Evolutionary conservation across 306 rosid species (phyloP).

Genomic region (Lithocarpus polystachyus): DNA sequence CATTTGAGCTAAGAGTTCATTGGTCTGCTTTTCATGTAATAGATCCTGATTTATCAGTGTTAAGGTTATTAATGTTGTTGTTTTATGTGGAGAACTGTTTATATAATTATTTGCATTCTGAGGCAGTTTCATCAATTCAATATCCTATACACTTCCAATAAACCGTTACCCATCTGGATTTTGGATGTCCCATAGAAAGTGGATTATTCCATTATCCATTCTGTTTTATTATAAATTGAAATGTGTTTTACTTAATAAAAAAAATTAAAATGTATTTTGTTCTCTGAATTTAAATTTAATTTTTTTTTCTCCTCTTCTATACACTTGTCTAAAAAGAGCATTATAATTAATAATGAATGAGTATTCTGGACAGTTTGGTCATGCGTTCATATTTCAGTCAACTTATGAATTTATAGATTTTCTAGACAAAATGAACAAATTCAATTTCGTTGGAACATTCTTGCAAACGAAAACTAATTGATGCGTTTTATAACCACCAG

Average conservation of each 20-base stretch:
- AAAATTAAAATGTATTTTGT: neutral
- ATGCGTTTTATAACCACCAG: neutral
- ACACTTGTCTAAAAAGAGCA: neutral
- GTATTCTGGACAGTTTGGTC: neutral
- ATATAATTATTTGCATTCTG: neutral
- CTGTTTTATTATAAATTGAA: neutral
- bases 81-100: neutral
- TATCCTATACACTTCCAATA: neutral
- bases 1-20: too few species aligned
- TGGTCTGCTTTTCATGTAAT: neutral
- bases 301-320: too few species aligned
- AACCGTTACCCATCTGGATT: neutral
- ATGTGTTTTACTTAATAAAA: neutral
- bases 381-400: neutral
- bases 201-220: neutral
- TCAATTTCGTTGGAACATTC: neutral
- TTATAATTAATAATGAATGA: neutral
- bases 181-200: neutral
- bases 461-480: neutral
- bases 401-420: neutral
- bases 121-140: neutral
- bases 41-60: neutral
- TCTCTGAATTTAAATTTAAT: neutral
- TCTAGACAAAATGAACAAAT: neutral
- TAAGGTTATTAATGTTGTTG: neutral